These are phyloP conservation scores for Myrmaecium sp. DNA, from an alignment of 2,329 filamentous ascomycete genomes.

Conservation along the genomic window DNA sequence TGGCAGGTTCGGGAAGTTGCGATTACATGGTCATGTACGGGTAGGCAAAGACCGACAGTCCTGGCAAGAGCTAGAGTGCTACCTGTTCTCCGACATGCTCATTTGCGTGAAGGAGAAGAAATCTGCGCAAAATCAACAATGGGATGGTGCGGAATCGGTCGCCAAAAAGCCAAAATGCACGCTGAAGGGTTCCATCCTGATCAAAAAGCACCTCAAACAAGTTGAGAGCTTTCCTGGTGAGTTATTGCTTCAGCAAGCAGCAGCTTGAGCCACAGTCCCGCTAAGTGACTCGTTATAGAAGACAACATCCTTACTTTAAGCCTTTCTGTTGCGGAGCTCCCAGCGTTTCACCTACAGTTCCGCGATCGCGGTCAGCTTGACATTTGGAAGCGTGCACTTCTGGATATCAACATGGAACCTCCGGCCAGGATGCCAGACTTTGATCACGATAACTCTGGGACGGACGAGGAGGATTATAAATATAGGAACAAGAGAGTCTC, in stretches of 20 bases:
- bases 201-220: constrained; percentile 92
- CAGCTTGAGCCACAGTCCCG: too few relatives aligned
- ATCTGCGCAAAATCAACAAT: constrained; percentile 38
- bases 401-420: constrained; percentile 57
- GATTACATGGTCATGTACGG: constrained; percentile 73
- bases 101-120: constrained; percentile 99
- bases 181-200: constrained; percentile 90
- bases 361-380: constrained; percentile 70
- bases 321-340: constrained; percentile 79
- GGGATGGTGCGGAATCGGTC: constrained; percentile 38
- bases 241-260: constrained; percentile 2
- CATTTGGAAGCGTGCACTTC: constrained; percentile 72
- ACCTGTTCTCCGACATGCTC: constrained; percentile 94
- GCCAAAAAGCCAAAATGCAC: constrained; percentile 63
- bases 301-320: constrained; percentile 77
- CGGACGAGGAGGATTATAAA: constrained; percentile 76
- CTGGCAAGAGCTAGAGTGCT: constrained; percentile 97
- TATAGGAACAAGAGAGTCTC: constrained; percentile 79
- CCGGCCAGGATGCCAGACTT: constrained; percentile 49
- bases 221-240: constrained; percentile 47
- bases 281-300: constrained; percentile 42
- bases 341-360: constrained; percentile 87
- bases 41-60: constrained; percentile 93
- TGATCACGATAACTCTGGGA: constrained; percentile 65
- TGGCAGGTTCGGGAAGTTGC: constrained; percentile 73